These are phyloP conservation scores for Populus davidiana DNA, from an alignment of 345 rosid species.

Conservation along the genomic window DNA sequence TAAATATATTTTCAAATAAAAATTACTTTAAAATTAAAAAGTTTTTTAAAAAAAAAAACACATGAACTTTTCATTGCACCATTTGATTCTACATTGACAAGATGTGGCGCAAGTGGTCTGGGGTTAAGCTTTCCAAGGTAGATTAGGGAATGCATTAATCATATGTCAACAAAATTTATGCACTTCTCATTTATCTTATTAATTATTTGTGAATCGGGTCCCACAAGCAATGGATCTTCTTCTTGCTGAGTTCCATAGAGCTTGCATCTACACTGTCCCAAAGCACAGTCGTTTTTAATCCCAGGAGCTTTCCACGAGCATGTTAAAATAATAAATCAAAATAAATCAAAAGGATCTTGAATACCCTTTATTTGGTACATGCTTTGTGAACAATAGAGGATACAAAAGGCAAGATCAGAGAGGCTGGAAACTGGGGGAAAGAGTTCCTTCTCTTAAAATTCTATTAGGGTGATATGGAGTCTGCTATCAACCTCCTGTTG, in stretches of 20 bases:
- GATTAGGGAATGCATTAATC: background rate
- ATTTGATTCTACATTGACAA: background rate
- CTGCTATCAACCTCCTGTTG: background rate
- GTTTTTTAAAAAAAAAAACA: too few species aligned
- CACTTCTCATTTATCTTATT: background rate
- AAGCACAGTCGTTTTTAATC: conserved; percentile 44
- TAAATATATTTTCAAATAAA: too few species aligned
- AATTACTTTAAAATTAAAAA: too few species aligned
- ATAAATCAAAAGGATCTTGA: background rate
- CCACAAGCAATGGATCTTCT: conserved; percentile 77
- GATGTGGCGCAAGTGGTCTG: background rate
- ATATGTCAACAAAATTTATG: too few species aligned
- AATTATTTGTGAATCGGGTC: conserved; percentile 43
- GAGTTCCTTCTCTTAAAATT: background rate
- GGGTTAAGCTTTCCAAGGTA: background rate
- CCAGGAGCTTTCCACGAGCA: background rate
- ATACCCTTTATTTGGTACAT: background rate
- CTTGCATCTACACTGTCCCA: conserved; percentile 87
- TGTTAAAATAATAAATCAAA: background rate
- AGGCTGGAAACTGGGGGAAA: background rate
- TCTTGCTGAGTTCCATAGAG: conserved; percentile 83
- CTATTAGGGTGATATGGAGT: background rate
- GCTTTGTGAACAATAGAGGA: background rate
- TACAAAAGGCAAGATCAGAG: background rate
- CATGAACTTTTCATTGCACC: too few species aligned